Evolutionary conservation across 148 eudicot genomes (phyloP), one percentile per base, ranked within the genome.

Genomic region (Camellia japonica): DNA sequence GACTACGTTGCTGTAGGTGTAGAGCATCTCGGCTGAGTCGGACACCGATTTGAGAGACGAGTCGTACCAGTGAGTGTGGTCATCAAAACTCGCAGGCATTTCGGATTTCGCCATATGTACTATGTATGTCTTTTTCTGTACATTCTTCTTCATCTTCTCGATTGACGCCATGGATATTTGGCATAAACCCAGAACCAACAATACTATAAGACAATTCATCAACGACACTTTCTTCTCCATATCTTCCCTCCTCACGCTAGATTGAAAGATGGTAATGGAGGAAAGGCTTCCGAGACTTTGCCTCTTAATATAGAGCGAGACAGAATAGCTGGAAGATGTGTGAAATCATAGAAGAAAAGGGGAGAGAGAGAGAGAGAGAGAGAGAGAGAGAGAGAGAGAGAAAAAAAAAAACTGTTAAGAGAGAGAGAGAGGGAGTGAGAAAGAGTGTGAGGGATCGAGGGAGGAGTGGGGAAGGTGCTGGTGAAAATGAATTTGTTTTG

Each of bases 1-100:
- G n/a, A 84, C 38, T 18, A 77, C 88, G 60, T 82, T 84, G 75
- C 55, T 71, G 85, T 88, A 88, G 5, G 84, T 78, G 75, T 88
- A 88, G 4, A 88, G 60, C 76, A 84, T 82, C 68, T 84, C 55
- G n/a, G 85, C 80, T 9, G 85, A 79, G 49, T 16, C 75, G 15
- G 90, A 88, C 5, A 88, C 82, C 42, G 87, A 83, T 68, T 58
- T 84, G 73, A 88, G 87, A 3, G 90, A 85, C 30, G 90, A 81
- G 76, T 82, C 87, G 64, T 83, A 88, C 90, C 88, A 88, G 64
- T 44, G 80, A n/a, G 73, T 56, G 75, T 86, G 88, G 79, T 83
- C 85, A 0, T 65, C 70, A 81, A 79, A 88, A 7, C 47, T 66
- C 70, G 69, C 63, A 49, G 90, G 90, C 90, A 88, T 88, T 68